Evolutionary conservation across 352 stramenopile genomes (phyloP), one percentile per base, ranked within the genome.

Genomic region (Pythium pyrilobum): DNA sequence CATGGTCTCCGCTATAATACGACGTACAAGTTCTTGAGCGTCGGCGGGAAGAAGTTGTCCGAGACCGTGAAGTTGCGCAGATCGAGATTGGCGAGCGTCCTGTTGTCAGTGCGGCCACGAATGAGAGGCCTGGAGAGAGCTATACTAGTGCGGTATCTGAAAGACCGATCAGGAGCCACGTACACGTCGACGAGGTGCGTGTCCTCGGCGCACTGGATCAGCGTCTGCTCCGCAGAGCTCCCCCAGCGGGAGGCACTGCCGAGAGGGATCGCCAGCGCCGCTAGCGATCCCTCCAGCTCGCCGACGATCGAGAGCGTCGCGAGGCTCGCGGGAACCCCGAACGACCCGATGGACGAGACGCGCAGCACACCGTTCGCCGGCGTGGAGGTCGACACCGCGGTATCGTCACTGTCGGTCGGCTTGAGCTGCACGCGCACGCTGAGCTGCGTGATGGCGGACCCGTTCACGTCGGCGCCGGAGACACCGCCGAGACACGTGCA

Each of bases 401-500:
- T 4, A 18, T 10, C 9, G 23, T 4, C 7, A 4, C 21, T 5
- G 15, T 43, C 25, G 37, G 3, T 8, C 24, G 15, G 23, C 21
- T 54, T 28, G 6, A 16, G 10, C 6, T 34, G 33, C 3, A 54
- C 20, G 9, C n/a, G 34, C n/a, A n/a, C n/a, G n/a, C n/a, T n/a
- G 20, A 54, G 36, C 21, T 21, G 24, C 9, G 45, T 15, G 4
- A 7, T 15, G 6, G 46, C 66, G 61, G 31, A 52, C 47, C 53
- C 74, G 81, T 13, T 70, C 66, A 15, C 68, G 47, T 52, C 20
- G 37, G 18, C 13, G 37, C 18, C 32, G 18, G 16, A 31, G 47
- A 24, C 20, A 10, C 34, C 28, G n/a, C 36, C 24, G 43, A 86
- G 58, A 40, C 75, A 86, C 29, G 75, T 86, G 56, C 75, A 86